Evolutionary conservation across 768 basidiomycete species (phyloP).

Genomic region (Tulasnella sp.): DNA sequence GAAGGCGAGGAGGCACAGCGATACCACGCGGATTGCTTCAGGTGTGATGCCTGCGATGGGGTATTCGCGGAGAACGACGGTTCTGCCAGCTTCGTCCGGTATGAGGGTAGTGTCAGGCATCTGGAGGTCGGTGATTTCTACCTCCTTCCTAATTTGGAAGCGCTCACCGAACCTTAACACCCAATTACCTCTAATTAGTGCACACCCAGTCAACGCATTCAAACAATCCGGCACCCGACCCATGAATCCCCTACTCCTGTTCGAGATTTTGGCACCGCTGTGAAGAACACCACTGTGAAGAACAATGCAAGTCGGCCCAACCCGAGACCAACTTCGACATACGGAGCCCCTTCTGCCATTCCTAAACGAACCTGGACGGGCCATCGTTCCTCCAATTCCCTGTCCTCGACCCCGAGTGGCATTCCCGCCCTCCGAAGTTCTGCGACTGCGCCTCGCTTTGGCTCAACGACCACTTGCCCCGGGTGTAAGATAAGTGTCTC

Average conservation of each 20-base stretch:
- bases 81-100: constrained; percentile 58
- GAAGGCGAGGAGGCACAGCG: not conserved
- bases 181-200: not conserved
- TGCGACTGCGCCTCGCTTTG: constrained; percentile 41
- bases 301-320: not conserved
- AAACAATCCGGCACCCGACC: not conserved
- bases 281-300: not conserved
- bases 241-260: not conserved
- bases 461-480: constrained; percentile 46
- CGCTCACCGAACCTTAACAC: constrained; percentile 1
- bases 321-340: not conserved
- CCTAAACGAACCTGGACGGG: not conserved
- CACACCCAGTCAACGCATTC: not conserved
- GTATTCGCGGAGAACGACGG: constrained; percentile 52
- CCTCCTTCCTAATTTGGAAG: constrained; percentile 5
- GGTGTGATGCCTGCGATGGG: constrained; percentile 51
- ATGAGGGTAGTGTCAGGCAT: constrained; percentile 55
- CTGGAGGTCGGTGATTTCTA: constrained; percentile 35
- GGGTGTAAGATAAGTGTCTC: constrained; percentile 64
- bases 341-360: not conserved
- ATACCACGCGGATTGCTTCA: constrained; percentile 69
- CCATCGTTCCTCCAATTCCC: constrained; percentile 3
- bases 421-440: constrained; percentile 30
- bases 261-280: not conserved
- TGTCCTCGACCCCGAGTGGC: constrained; percentile 29